These are phyloP conservation scores for Cicer pinnatifidum DNA, from an alignment of 306 rosid species.

Conservation along the genomic window DNA sequence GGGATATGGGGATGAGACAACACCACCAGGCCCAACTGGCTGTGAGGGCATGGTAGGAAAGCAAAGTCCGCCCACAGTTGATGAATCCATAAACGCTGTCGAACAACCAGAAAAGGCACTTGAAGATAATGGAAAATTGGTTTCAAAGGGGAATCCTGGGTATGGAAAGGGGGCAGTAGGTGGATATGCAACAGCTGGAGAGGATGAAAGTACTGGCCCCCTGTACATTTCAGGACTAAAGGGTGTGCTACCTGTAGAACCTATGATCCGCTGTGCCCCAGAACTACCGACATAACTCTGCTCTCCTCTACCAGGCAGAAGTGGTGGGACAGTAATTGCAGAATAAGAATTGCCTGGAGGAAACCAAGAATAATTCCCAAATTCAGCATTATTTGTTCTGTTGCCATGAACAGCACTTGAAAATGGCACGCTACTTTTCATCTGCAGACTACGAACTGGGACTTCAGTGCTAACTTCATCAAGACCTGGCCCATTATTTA, in stretches of 20 bases:
- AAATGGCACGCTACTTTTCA: conserved; percentile 54
- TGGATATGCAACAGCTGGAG: conserved; percentile 84
- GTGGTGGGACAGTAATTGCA: conserved; percentile 72
- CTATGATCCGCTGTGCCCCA: conserved; percentile 73
- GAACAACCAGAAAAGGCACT: conserved; percentile 80
- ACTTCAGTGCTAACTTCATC: conserved; percentile 73
- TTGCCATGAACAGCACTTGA: conserved; percentile 59
- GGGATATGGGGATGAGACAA: conserved; percentile 66
- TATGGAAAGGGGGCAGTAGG: conserved; percentile 72
- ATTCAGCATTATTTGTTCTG: conserved; percentile 65
- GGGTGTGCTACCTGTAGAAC: conserved; percentile 69
- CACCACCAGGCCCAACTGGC: conserved; percentile 77
- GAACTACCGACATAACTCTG: conserved; percentile 72
- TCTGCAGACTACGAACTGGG: conserved; percentile 59
- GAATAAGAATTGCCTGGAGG: conserved; percentile 74
- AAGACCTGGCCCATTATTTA: conserved; percentile 89
- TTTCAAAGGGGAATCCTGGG: conserved; percentile 86
- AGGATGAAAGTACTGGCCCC: conserved; percentile 75
- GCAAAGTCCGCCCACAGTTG: conserved; percentile 74
- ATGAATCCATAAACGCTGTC: conserved; percentile 77
- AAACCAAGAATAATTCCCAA: conserved; percentile 83
- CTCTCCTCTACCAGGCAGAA: conserved; percentile 79
- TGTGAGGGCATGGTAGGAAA: conserved; percentile 82
- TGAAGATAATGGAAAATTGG: conserved; percentile 78
- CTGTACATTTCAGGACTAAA: conserved; percentile 79